These are phyloP conservation scores for Aspergillus haitiensis DNA, from an alignment of 495 filamentous ascomycete genomes.

Conservation along the genomic window DNA sequence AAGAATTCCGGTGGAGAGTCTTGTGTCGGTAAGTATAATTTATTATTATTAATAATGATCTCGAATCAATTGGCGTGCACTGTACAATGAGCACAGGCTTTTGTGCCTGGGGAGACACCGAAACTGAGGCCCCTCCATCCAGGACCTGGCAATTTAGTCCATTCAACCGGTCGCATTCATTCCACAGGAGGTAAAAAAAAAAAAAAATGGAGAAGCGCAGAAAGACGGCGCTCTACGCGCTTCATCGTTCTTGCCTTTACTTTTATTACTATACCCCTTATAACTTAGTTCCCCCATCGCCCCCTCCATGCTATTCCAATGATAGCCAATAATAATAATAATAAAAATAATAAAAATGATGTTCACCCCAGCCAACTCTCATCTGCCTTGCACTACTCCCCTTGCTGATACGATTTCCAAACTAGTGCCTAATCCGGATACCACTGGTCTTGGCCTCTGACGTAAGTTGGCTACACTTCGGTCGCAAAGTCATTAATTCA, in stretches of 20 bases:
- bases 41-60: too few relatives aligned
- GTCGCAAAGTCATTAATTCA: background rate
- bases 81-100: background rate
- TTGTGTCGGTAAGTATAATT: too few relatives aligned
- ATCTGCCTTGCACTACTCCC: conserved; percentile 10
- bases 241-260: background rate
- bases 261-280: conserved; percentile 1
- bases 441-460: conserved; percentile 18
- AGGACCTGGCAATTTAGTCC: background rate
- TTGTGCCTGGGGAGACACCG: background rate
- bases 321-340: conserved; percentile 9
- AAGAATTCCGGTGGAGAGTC: too few relatives aligned
- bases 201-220: conserved; percentile 8
- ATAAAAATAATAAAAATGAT: conserved; percentile 15
- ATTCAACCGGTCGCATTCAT: background rate
- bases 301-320: background rate
- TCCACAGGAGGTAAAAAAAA: background rate
- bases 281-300: background rate
- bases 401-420: background rate
- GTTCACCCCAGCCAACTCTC: conserved; percentile 10
- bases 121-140: background rate
- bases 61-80: background rate
- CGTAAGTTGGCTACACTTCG: conserved; percentile 13
- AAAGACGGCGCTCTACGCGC: conserved; percentile 16
- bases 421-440: conserved; percentile 16